These are phyloP conservation scores for Gossypium stocksii DNA, from an alignment of 345 rosid genomes.

Conservation along the genomic window DNA sequence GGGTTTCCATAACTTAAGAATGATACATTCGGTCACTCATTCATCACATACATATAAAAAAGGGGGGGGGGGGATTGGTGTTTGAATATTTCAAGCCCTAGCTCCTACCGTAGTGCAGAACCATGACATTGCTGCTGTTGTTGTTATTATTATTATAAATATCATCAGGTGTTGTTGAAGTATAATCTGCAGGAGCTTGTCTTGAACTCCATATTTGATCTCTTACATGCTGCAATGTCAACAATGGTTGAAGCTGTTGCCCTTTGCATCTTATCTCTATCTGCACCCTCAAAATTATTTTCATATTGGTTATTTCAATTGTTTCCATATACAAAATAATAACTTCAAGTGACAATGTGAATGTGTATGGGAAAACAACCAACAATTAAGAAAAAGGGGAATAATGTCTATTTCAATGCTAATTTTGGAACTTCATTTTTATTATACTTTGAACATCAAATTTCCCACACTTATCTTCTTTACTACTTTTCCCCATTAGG, in stretches of 20 bases:
- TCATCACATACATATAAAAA: background rate
- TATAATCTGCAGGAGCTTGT: slow-evolving; percentile 32
- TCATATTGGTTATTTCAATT: no score
- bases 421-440: no score
- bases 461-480: background rate
- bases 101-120: slow-evolving; percentile 74
- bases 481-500: background rate
- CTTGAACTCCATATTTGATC: slow-evolving; percentile 77
- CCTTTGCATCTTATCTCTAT: slow-evolving; percentile 93
- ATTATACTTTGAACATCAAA: no score
- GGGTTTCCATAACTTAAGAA: slow-evolving; percentile 28
- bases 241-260: slow-evolving; percentile 64
- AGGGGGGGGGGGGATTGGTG: background rate
- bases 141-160: background rate
- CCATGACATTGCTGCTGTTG: slow-evolving; percentile 40
- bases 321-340: background rate
- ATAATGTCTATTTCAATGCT: no score
- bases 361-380: no score
- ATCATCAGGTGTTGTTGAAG: slow-evolving; percentile 47
- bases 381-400: no score
- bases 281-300: slow-evolving; percentile 32
- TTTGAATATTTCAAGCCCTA: slow-evolving; percentile 17
- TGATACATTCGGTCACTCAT: slow-evolving; percentile 14
- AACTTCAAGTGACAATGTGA: no score
- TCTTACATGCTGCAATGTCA: slow-evolving; percentile 92